Evolutionary conservation across 192 early-diverging fungal genomes (phyloP), one percentile per base, ranked within the genome.

Genomic region (Podila minutissima): DNA sequence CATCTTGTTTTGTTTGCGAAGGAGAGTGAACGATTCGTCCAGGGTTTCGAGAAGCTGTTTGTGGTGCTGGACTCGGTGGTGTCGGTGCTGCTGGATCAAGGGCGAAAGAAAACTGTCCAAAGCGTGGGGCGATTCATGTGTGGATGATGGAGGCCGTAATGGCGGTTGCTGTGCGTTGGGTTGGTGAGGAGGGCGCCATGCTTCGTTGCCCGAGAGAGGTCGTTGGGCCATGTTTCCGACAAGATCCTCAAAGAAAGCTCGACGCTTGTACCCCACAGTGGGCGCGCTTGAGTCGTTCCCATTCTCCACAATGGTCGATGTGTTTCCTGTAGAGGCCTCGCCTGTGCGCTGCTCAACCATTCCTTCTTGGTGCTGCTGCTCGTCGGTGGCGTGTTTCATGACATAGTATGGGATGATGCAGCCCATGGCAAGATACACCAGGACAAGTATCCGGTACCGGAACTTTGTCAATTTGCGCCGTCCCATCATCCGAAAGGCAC

Each of bases 331-430:
- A 28, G 22, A 22, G 20, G 35, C 35, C 15, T 31, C 31, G 59
- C 29, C 22, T 58, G 20, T 0, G 26, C 22, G 55, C 3, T 26
- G 22, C 46, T 46, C 24, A 19, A 31, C n/a, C 20, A 22, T 8
- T 1, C 22, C 15, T 17, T 81, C 51, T 57, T 67, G 70, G n/a
- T 58, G 66, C 15, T 62, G 41, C 15, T 22, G 35, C 26, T 72
- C 66, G 17, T 81, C 71, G 48, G 69, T 66, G 2, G 77, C 70
- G 29, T 69, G 66, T 55, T 66, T 81, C 77, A 81, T 81, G n/a
- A 73, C 67, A 61, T 73, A 81, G 31, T 73, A 73, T 26, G 77
- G 77, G 22, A 81, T 72, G 26, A 81, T 81, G 49, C 77, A 81
- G 1, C 77, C 77, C 48, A 81, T 24, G 12, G 66, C 66, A 2